Base-by-base conservation (phyloP, 1,284 basidiomycete genomes). In the Heterobasidion irregulare region DNA sequence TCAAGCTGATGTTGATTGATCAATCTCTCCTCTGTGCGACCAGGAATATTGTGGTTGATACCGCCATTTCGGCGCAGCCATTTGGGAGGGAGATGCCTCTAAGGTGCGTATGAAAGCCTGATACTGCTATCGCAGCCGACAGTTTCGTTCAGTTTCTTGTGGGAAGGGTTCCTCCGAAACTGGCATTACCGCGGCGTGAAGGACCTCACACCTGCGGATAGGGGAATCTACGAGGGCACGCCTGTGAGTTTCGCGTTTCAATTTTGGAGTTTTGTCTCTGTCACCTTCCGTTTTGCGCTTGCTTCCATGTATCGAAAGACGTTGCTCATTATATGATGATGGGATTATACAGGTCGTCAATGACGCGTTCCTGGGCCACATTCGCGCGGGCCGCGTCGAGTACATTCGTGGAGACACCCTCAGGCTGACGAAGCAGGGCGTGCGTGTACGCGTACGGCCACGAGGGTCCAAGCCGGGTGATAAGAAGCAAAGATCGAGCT, bases 391-490 rank as follows among this genome's bases (percentile, higher is more conserved):
- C 6, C 63, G 66, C 41, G 77, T 79, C 56, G 63, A 70, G 36
- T 84, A 85, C 62, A 65, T 81, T 19, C 79, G 82, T 4, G 80
- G 80, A 5, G 79, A 83, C 58, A 75, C 79, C 0, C 58, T 75
- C 35, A 68, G 72, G 3, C 66, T 83, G 48, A 77, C 73, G 8
- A 62, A 66, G 12, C 54, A 65, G 18, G 80, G 81, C 5, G 72
- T 83, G 56, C 65, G 71, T 16, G 68, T 67, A 16, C 68, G 60
- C 53, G 64, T 67, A 19, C 61, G 69, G 0, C 59, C 64, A 57
- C 57, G 70, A 63, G 63, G 64, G 60, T 64, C 56, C 4, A 61
- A 62, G 53, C 65, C 68, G 2, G 66, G 66, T 6, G 69, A 70
- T 36, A 65, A 71, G 36, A 10, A 52, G 26, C 6, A 41, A 36